Percentiles rank a stretch among this genome's conserved stretches.
phyloP scores from a whole-genome alignment of 495 filamentous ascomycete genomes.

The Hyaloscypha finlandica region DNA sequence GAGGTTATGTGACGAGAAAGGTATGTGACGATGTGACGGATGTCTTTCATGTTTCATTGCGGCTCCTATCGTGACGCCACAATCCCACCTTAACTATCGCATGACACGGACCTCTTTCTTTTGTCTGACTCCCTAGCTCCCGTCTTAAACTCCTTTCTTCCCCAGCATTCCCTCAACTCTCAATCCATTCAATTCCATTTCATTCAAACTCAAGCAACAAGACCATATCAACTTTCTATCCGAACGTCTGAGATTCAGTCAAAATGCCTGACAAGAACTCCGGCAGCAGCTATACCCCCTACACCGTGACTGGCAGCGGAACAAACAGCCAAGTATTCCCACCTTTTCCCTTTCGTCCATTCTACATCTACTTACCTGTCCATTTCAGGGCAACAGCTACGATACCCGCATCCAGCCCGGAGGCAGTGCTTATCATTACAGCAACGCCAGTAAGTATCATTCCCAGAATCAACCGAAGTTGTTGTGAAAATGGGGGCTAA shows the following conservation, averaged over 20 bases:
- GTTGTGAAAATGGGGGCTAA: neutral
- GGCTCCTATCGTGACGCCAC: neutral
- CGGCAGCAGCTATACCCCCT: slow-evolving; percentile 26
- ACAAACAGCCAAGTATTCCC: slow-evolving; percentile 28
- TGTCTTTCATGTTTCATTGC: too few relatives aligned
- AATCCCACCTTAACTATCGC: neutral
- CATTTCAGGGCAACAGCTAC: slow-evolving; percentile 31
- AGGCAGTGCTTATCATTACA: slow-evolving; percentile 31
- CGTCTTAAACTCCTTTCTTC: neutral
- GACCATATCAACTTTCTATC: too few relatives aligned
- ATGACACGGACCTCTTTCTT: neutral
- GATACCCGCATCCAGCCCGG: slow-evolving; percentile 28
- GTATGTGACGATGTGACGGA: too few relatives aligned
- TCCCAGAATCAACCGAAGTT: neutral
- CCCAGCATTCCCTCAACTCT: neutral
- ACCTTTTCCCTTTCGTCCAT: neutral
- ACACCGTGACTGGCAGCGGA: slow-evolving; percentile 20
- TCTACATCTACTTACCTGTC: neutral
- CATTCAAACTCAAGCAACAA: too few relatives aligned
- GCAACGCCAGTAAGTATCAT: slow-evolving; percentile 24
- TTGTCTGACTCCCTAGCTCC: neutral
- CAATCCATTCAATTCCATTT: neutral
- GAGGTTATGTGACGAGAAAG: too few relatives aligned
- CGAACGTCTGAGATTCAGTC: neutral
- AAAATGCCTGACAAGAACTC: slow-evolving; percentile 18